Base-by-base conservation (phyloP, 2,329 filamentous ascomycete genomes). In the Fusarium papillatum region DNA sequence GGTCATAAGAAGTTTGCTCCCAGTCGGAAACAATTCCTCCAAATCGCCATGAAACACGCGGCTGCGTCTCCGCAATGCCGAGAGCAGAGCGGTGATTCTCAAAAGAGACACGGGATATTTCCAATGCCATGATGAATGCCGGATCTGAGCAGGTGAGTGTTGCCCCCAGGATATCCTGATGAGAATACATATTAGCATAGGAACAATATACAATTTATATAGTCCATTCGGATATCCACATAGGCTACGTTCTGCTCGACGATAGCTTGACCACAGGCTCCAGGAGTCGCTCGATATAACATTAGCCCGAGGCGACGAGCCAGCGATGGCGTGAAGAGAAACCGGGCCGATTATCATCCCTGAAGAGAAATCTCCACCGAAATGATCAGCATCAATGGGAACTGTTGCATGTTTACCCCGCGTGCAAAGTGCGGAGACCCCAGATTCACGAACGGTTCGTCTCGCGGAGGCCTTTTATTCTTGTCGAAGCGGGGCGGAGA, bases 11-110 rank as follows among this genome's bases (percentile, higher is more conserved):
- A 8, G 76, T 81, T 72, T 89, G 87, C 7, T 81, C 80, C 86
- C 86, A 89, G 70, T 86, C 77, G 1, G 79, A 55, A 10, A 80
- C 82, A 9, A 82, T 77, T 3, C 85, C 84, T 5, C 81, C 80
- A 57, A 88, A 87, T 7, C 83, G 76, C 87, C 87, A 89, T 2
- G 87, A 88, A 53, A 89, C 84, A 0, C 87, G 82, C 11, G 87
- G 87, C 13, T 80, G 65, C 0, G 80, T 75, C 66, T 88, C 86
- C 4, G 81, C 85, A 34, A 89, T 87, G 8, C 87, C 87, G 4
- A 88, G 74, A 22, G 84, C 81, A 6, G 76, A 68, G 2, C 80
- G 81, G 41, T 87, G 85, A 61, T 87, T 85, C 74, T 87, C 86
- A 64, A 87, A 86, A 2, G 80, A 81, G 13, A 87, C 68, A 41